Conservation (phyloP, 2,329 filamentous ascomycete genomes). For the Fusarium musae region DNA sequence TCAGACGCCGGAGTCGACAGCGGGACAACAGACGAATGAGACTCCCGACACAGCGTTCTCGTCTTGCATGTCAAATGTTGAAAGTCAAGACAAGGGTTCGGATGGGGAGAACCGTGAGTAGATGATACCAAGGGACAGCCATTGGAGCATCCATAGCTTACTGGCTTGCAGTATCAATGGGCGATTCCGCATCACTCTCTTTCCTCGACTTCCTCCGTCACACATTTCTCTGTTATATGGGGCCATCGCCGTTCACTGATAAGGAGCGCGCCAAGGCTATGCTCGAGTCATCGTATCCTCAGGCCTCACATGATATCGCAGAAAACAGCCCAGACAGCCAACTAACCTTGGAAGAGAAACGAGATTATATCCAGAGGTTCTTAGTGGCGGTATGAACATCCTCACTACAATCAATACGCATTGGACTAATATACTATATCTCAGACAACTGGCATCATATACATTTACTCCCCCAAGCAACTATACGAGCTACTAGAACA, state of each 20-base stretch:
- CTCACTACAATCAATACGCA: no score
- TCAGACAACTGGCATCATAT: background rate
- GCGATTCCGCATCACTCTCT: background rate
- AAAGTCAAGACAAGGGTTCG: background rate
- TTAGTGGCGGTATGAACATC: background rate
- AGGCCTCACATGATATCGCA: background rate
- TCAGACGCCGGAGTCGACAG: background rate
- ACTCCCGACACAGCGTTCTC: background rate
- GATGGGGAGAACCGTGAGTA: background rate
- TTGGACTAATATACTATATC: accelerated
- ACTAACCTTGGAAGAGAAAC: background rate
- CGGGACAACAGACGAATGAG: background rate
- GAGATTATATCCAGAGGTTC: background rate
- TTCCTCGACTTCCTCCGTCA: background rate
- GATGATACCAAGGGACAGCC: no score
- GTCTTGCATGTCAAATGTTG: background rate
- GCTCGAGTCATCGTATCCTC: background rate
- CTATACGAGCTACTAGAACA: background rate
- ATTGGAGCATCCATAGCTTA: background rate
- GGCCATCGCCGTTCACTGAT: background rate
- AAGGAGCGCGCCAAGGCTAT: background rate
- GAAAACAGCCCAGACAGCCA: background rate
- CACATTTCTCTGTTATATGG: background rate
- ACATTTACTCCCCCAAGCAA: background rate
- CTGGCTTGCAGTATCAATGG: background rate